Evolutionary conservation across 2,329 filamentous ascomycete species (phyloP).

Genomic region (Clonostachys sp.): DNA sequence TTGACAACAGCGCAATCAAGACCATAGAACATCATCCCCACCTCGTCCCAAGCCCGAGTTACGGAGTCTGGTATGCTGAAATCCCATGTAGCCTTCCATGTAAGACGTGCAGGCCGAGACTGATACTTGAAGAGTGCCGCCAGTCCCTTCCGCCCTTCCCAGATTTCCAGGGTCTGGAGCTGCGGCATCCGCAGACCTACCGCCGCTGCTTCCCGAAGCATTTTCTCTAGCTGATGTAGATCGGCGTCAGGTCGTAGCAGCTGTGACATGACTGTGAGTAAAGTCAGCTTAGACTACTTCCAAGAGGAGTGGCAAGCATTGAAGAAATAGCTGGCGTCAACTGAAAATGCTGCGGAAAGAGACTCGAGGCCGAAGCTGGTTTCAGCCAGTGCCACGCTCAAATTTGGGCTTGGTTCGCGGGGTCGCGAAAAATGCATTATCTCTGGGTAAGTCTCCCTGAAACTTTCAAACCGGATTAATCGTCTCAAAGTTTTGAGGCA

Average conservation of each 20-base stretch:
- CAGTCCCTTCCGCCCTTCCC: conserved; percentile 17
- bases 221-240: conserved; percentile 7
- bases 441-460: conserved; percentile 17
- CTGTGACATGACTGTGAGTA: conserved; percentile 20
- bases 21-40: conserved; percentile 3
- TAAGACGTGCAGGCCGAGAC: conserved; percentile 5
- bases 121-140: conserved; percentile 15
- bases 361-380: conserved; percentile 17
- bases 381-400: conserved; percentile 18
- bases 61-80: conserved; percentile 2
- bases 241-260: conserved; percentile 10
- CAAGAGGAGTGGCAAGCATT: conserved; percentile 9
- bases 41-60: conserved; percentile 10
- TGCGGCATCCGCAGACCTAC: conserved; percentile 18
- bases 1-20: neutral
- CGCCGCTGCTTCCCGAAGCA: conserved; percentile 15
- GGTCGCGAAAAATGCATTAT: conserved; percentile 4
- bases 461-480: conserved; percentile 15
- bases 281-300: conserved; percentile 21
- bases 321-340: conserved; percentile 23
- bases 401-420: conserved; percentile 10
- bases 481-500: conserved; percentile 1
- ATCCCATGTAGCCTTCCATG: conserved; percentile 6
- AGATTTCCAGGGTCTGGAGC: conserved; percentile 22
- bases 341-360: conserved; percentile 23